A percentile compares a stretch with the other conserved stretches of the same genome.
phyloP scores from a whole-genome alignment of 129 eudicot genomes.

The Flaveria sonorensis region DNA sequence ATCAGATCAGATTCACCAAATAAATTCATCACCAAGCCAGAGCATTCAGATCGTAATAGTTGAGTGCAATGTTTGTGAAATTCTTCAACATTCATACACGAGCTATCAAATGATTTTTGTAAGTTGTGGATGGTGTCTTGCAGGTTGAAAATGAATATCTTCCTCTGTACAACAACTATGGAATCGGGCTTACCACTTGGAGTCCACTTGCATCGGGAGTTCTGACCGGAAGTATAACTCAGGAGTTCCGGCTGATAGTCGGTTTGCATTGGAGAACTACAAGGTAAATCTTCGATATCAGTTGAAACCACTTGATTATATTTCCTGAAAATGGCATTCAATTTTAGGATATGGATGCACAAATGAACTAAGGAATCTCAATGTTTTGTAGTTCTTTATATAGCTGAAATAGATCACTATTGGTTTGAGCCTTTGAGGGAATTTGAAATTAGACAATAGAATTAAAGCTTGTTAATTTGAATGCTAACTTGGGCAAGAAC shows the following conservation, averaged over 20 bases:
- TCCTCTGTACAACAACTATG: conserved; percentile 76
- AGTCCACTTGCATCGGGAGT: conserved; percentile 99
- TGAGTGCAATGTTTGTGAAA: too few relatives aligned
- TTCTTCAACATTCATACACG: too few relatives aligned
- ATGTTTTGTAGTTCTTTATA: too few relatives aligned
- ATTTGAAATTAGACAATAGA: too few relatives aligned
- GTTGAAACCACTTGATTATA: conserved; percentile 41
- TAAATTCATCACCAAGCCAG: too few relatives aligned
- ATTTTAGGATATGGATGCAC: conserved; percentile 2
- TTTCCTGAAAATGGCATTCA: background rate
- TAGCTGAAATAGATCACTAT: too few relatives aligned
- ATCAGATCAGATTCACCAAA: too few relatives aligned
- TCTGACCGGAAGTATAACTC: conserved; percentile 73
- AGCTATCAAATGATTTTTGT: background rate
- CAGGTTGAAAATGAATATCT: conserved; percentile 89
- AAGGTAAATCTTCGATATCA: conserved; percentile 65
- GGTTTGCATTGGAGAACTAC: conserved; percentile 87
- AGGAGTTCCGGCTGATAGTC: conserved; percentile 79
- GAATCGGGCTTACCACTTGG: conserved; percentile 93
- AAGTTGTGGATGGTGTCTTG: conserved; percentile 16
- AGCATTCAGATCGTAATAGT: too few relatives aligned
- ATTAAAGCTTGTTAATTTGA: too few relatives aligned
- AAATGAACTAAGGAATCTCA: background rate
- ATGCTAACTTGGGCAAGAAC: background rate
- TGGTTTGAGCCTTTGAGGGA: too few relatives aligned